Conservation (phyloP, 78 protist genomes). For the Dictyostelium intermedium region DNA sequence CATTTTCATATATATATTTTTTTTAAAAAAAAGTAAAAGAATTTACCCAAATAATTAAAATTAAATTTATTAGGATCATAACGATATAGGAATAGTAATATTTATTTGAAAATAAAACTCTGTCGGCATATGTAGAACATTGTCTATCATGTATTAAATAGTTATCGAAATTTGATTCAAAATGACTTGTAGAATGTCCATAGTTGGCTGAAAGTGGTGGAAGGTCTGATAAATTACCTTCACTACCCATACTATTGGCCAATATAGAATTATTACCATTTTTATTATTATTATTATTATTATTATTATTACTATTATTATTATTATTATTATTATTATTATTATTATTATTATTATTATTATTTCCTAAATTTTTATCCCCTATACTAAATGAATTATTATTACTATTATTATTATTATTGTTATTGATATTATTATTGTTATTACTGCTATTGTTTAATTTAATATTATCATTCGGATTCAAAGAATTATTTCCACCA, state of each 20-base stretch:
- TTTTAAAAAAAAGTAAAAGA: not conserved
- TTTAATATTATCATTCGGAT: not conserved
- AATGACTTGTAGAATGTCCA: constrained; percentile 1
- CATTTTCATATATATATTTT: too few species aligned
- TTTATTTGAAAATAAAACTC: constrained; percentile 53
- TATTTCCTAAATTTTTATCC: not conserved
- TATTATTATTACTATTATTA: not conserved
- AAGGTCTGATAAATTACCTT: not conserved
- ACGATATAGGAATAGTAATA: constrained; percentile 47
- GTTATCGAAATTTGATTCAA: not conserved
- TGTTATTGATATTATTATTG: too few species aligned
- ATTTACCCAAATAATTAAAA: constrained; percentile 46
- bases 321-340: not conserved
- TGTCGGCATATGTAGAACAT: constrained; percentile 43
- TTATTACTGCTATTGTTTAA: not conserved
- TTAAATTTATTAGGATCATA: constrained; percentile 22
- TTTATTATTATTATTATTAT: not conserved
- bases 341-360: not conserved
- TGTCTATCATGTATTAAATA: not conserved
- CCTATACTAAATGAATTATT: not conserved
- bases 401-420: too few species aligned
- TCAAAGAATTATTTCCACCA: not conserved
- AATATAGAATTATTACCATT: not conserved
- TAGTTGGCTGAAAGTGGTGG: not conserved
- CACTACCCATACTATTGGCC: not conserved